Evolutionary conservation across 148 eudicot species (phyloP).

Genomic region (Rhododendron ovatum): DNA sequence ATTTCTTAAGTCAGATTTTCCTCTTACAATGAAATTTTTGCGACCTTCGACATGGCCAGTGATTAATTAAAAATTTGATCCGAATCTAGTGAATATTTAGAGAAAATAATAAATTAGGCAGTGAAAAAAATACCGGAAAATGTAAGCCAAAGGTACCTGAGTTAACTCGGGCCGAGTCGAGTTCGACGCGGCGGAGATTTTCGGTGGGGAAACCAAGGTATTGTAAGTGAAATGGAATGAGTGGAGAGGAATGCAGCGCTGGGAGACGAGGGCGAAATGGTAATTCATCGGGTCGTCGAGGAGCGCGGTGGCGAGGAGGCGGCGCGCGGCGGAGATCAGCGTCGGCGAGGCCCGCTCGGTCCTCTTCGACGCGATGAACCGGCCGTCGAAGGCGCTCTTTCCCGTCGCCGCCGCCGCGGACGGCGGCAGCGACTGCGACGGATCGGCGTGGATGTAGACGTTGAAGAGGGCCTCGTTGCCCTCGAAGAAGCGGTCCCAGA

Average conservation of each 20-base stretch:
- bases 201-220: conserved; percentile 16
- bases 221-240: conserved; percentile 37
- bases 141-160: neutral
- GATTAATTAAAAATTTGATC: neutral
- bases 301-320: conserved; percentile 51
- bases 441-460: conserved; percentile 65
- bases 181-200: neutral
- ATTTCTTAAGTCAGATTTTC: neutral
- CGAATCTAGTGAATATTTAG: neutral
- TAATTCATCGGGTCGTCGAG: conserved; percentile 43
- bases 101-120: neutral
- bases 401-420: neutral
- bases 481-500: conserved; percentile 56
- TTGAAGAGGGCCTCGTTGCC: conserved; percentile 29
- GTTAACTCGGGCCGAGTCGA: neutral
- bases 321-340: conserved; percentile 56
- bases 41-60: no score
- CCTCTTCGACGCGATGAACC: conserved; percentile 23
- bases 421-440: neutral
- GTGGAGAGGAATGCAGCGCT: conserved; percentile 54
- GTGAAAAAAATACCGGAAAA: no score
- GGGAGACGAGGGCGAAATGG: conserved; percentile 53
- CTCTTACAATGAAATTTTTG: neutral
- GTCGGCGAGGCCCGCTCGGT: conserved; percentile 55
- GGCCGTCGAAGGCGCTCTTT: conserved; percentile 36